These are phyloP conservation scores for Penicillium pulvis DNA, from an alignment of 495 filamentous ascomycete genomes.

Conservation along the genomic window DNA sequence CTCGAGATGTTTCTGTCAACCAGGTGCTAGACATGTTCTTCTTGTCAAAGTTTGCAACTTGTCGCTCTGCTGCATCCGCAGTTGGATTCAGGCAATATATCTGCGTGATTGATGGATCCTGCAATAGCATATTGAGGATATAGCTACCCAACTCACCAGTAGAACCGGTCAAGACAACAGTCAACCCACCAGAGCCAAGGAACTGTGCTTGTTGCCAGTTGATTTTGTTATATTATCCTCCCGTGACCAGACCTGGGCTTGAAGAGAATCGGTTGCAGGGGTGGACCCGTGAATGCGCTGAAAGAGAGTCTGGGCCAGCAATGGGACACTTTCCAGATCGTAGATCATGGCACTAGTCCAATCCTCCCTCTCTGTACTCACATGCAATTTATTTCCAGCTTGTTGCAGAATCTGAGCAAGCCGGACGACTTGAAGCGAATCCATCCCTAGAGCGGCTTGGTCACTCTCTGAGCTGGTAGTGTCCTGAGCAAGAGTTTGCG, in stretches of 20 bases:
- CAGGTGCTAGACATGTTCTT: not conserved
- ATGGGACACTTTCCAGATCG: not conserved
- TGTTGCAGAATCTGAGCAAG: not conserved
- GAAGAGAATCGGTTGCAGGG: not conserved
- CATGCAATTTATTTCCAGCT: not conserved
- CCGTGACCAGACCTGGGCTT: not conserved
- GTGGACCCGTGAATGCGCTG: not conserved
- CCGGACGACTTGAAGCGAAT: not conserved
- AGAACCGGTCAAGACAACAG: conserved; percentile 4
- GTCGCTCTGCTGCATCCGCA: not conserved
- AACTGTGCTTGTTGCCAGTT: not conserved
- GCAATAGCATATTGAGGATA: not conserved
- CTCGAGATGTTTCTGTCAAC: not conserved
- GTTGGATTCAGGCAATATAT: conserved; percentile 1
- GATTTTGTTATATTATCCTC: not conserved
- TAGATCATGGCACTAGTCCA: not conserved
- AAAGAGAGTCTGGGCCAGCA: not conserved
- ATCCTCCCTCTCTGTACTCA: not conserved
- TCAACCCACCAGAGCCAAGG: not conserved
- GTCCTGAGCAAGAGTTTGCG: not conserved
- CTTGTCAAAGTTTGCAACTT: not conserved
- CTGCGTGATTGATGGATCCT: not conserved
- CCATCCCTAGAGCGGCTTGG: not conserved
- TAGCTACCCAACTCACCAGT: conserved; percentile 9
- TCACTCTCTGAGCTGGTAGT: not conserved